A percentile compares a stretch with the other conserved stretches of the same genome.
Conservation (phyloP, 768 basidiomycete genomes). For the Termitomyces sp. region DNA sequence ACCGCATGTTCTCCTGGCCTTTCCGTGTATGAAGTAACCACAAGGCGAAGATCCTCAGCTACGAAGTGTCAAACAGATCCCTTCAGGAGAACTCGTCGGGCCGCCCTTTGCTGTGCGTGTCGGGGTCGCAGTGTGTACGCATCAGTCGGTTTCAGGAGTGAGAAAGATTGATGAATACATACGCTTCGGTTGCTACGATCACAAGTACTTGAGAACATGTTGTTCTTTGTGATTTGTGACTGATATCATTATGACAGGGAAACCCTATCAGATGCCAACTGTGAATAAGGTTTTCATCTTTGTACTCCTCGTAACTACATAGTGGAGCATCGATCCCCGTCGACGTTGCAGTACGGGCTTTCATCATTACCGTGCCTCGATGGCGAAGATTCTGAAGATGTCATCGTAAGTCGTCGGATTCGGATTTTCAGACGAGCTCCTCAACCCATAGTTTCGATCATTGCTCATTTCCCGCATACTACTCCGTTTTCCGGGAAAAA, state of each 20-base stretch:
- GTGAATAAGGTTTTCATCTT: not conserved
- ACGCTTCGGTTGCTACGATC: slow-evolving; percentile 13
- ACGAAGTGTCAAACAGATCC: not conserved
- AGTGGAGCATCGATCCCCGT: not conserved
- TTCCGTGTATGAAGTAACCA: not conserved
- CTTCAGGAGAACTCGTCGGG: slow-evolving; percentile 11
- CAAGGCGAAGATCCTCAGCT: not conserved
- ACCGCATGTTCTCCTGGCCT: slow-evolving; percentile 4
- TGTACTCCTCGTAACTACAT: not conserved
- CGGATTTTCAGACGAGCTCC: not conserved
- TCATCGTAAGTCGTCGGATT: slow-evolving; percentile 18
- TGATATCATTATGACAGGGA: not conserved
- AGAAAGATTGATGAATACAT: slow-evolving; percentile 10
- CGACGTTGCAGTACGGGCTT: not conserved
- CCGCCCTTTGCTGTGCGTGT: slow-evolving; percentile 18
- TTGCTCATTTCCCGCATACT: slow-evolving; percentile 1
- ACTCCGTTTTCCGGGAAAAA: not conserved
- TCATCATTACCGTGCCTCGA: not conserved
- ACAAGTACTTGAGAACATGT: not conserved
- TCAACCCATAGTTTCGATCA: slow-evolving; percentile 10
- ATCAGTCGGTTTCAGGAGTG: slow-evolving; percentile 20
- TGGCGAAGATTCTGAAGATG: slow-evolving; percentile 6
- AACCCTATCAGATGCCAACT: not conserved
- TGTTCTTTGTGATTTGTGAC: not conserved
- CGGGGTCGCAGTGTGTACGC: slow-evolving; percentile 21